Conservation (phyloP, 495 filamentous ascomycete genomes). For the Cairneyella variabilis region DNA sequence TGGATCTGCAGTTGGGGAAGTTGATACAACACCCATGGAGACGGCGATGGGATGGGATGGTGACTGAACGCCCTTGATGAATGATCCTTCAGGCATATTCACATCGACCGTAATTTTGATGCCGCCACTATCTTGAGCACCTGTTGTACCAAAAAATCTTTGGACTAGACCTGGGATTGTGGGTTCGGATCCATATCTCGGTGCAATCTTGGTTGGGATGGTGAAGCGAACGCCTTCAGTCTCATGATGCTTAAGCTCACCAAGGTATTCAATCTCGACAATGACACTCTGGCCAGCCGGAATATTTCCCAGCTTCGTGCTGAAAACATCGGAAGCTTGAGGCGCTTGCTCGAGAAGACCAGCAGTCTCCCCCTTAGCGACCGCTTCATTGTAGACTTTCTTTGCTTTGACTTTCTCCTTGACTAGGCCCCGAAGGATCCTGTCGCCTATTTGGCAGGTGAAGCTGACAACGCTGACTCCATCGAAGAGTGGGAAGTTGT, state of each 20-base stretch:
- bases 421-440: slow-evolving; percentile 52
- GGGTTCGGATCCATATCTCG: slow-evolving; percentile 55
- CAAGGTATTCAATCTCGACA: slow-evolving; percentile 59
- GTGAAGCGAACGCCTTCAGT: slow-evolving; percentile 61
- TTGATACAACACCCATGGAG: slow-evolving; percentile 53
- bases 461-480: slow-evolving; percentile 63
- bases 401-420: slow-evolving; percentile 57
- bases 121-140: slow-evolving; percentile 28
- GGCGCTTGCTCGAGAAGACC: slow-evolving; percentile 58
- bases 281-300: slow-evolving; percentile 46
- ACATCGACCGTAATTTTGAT: slow-evolving; percentile 60
- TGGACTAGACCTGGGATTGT: slow-evolving; percentile 4
- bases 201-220: slow-evolving; percentile 58
- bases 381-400: slow-evolving; percentile 48
- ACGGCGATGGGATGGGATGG: slow-evolving; percentile 66
- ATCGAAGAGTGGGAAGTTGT: slow-evolving; percentile 67
- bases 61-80: slow-evolving; percentile 56
- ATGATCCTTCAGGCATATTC: slow-evolving; percentile 47
- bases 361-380: slow-evolving; percentile 52
- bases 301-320: slow-evolving; percentile 60
- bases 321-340: slow-evolving; percentile 59
- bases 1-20: slow-evolving; percentile 30
- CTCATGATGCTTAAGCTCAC: slow-evolving; percentile 66
- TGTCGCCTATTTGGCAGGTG: slow-evolving; percentile 47
- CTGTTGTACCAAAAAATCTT: background rate